Evolutionary conservation across 2,329 filamentous ascomycete genomes (phyloP), one percentile per base, ranked within the genome.

Genomic region (Venturia carpophila): DNA sequence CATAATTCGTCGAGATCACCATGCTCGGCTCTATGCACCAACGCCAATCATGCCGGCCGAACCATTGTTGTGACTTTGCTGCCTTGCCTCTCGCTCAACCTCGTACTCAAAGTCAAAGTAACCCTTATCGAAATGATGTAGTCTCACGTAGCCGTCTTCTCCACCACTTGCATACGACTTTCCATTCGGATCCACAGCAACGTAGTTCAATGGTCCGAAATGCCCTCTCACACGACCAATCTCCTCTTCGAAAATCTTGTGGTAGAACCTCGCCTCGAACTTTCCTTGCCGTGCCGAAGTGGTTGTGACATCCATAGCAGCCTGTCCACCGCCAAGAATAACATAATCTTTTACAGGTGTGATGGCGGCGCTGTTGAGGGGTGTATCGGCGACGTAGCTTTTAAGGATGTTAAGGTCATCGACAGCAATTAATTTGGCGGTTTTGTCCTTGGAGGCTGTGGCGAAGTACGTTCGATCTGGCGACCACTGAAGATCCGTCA

Each of bases 41-140:
- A 58, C 52, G 37, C 52, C 52, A 58, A 58, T 58, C 52, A 58
- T 58, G n/a, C 52, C 30, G 37, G 47, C 47, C 47, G 47, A 52
- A 52, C 52, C 52, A 58, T 37, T 58, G 52, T 56, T 56, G 9
- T 58, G 52, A 27, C 52, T 37, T 15, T 58, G 52, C 30, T 58
- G 52, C 52, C 52, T 58, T 2, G 30, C 52, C 52, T 97, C 92
- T 78, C 92, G 84, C 86, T 99, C 94, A 68, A 97, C 94, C 83
- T 99, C 94, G 78, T 96, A 99, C 83, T 90, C 86, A 81, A 99
- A 99, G 79, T 99, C 94, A 77, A 94, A 97, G 84, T 97, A 99
- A 68, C 89, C 86, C 84, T 96, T 96, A 81, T 99, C 94, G 79
- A 99, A 99, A 79, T 96, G 91, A 80, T 99, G 94, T 71, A 97